These are phyloP conservation scores for Cercospora sojina DNA, from an alignment of 2,329 filamentous ascomycete genomes.

Conservation along the genomic window DNA sequence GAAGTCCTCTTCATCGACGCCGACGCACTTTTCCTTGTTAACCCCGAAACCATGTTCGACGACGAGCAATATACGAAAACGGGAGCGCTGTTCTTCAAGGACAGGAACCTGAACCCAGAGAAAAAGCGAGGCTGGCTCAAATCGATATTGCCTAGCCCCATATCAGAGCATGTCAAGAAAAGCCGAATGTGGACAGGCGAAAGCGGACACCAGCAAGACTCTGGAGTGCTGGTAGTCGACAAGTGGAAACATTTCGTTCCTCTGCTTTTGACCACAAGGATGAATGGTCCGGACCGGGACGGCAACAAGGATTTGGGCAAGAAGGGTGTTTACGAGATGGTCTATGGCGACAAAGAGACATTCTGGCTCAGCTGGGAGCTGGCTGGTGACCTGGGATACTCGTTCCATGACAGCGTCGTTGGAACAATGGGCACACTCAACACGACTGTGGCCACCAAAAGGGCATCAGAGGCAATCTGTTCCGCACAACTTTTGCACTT, in stretches of 20 bases:
- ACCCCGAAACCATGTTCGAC: constrained; percentile 46
- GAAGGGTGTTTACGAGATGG: constrained; percentile 49
- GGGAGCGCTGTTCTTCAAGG: constrained; percentile 50
- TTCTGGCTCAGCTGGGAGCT: constrained; percentile 54
- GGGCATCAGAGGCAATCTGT: constrained; percentile 40
- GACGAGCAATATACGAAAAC: constrained; percentile 45
- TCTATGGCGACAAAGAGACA: constrained; percentile 52
- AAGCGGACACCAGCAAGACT: constrained; percentile 46
- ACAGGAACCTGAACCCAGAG: constrained; percentile 46
- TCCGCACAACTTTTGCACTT: constrained; percentile 50
- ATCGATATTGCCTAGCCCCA: constrained; percentile 46
- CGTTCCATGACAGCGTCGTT: constrained; percentile 46
- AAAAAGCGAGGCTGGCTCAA: constrained; percentile 43
- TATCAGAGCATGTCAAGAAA: constrained; percentile 44
- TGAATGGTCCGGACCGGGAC: constrained; percentile 49
- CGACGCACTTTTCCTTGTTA: constrained; percentile 45
- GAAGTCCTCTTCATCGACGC: constrained; percentile 51
- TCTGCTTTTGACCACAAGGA: constrained; percentile 43
- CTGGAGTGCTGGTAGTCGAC: constrained; percentile 50
- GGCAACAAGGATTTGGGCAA: constrained; percentile 41
- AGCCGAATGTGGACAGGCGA: constrained; percentile 41
- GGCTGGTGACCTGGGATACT: constrained; percentile 45
- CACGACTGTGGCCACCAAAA: background rate
- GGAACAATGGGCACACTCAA: constrained; percentile 40
- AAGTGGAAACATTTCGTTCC: constrained; percentile 50